Percentiles rank a stretch among this genome's conserved stretches.
phyloP scores from a whole-genome alignment of 108 stramenopile genomes.

The Cyclotella choctawhatcheeana region DNA sequence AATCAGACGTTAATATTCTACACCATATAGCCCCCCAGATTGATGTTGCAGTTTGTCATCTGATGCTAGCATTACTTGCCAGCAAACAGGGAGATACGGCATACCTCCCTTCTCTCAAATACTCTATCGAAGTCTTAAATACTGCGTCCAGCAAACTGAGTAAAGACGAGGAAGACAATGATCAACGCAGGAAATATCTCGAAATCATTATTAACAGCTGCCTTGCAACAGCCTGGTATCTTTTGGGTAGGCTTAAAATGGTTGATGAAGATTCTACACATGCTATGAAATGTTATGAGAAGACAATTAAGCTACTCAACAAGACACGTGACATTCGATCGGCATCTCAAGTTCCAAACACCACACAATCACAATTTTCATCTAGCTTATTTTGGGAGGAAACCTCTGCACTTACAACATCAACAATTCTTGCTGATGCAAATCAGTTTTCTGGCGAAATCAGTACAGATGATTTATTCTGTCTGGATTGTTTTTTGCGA shows the following conservation, averaged over 20 bases:
- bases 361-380: slow-evolving; percentile 14
- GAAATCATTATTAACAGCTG: slow-evolving; percentile 19
- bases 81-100: slow-evolving; percentile 17
- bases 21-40: slow-evolving; percentile 16
- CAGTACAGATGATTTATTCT: slow-evolving; percentile 22
- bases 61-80: slow-evolving; percentile 20
- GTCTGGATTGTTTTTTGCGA: slow-evolving; percentile 37
- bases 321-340: slow-evolving; percentile 16
- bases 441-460: slow-evolving; percentile 35
- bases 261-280: slow-evolving; percentile 10
- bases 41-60: slow-evolving; percentile 26
- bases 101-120: slow-evolving; percentile 9
- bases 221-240: slow-evolving; percentile 29
- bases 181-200: slow-evolving; percentile 23
- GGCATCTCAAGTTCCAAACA: slow-evolving; percentile 7
- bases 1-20: slow-evolving; percentile 7
- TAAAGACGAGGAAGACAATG: background rate
- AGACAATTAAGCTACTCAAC: slow-evolving; percentile 30
- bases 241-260: slow-evolving; percentile 22
- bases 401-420: slow-evolving; percentile 28
- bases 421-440: slow-evolving; percentile 37
- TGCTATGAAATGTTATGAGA: slow-evolving; percentile 37
- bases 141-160: background rate
- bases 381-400: slow-evolving; percentile 37
- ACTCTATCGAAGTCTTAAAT: slow-evolving; percentile 15